Conservation (phyloP, 78 protist species). For the Dictyostelium capitatum region DNA sequence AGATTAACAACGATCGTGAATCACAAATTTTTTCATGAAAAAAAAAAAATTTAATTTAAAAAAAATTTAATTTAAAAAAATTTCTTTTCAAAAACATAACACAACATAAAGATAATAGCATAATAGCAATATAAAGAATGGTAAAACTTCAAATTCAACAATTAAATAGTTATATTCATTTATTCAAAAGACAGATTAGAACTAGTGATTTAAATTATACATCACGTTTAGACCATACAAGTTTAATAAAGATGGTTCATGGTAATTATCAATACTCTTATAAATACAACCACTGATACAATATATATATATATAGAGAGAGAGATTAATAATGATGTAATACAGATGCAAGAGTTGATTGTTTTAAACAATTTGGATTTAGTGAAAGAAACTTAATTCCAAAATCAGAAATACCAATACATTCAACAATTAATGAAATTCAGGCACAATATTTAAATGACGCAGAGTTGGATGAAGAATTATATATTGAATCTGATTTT, state of each 20-base stretch:
- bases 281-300: no score
- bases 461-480: constrained; percentile 35
- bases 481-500: constrained; percentile 47
- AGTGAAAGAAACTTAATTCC: constrained; percentile 49
- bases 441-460: constrained; percentile 13
- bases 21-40: no score
- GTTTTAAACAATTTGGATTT: constrained; percentile 35
- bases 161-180: constrained; percentile 33
- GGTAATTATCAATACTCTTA: not conserved
- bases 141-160: constrained; percentile 18
- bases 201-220: constrained; percentile 38
- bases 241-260: constrained; percentile 41
- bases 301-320: no score
- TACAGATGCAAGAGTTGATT: constrained; percentile 64
- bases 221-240: constrained; percentile 39
- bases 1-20: no score
- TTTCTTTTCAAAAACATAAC: no score
- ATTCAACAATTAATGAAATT: not conserved
- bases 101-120: not conserved
- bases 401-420: not conserved
- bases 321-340: no score
- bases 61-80: no score
- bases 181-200: constrained; percentile 26
- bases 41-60: no score
- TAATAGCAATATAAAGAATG: not conserved